A percentile compares a stretch with the other conserved stretches of the same genome.
These are phyloP conservation scores for Parasitella parasitica DNA, from an alignment of 371 early-diverging fungal species.

Conservation along the genomic window DNA sequence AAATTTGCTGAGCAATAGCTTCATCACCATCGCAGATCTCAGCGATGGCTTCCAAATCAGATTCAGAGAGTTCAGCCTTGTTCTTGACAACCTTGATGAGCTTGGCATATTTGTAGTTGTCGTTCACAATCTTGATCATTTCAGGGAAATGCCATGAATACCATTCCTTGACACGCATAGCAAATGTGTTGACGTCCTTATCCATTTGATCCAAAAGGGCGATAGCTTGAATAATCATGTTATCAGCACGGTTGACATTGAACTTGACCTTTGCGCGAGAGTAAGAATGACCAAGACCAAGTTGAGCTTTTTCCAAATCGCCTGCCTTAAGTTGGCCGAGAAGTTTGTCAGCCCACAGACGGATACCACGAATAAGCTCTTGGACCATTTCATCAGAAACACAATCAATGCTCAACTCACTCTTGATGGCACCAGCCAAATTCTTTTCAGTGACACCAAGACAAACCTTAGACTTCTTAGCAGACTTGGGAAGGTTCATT, in stretches of 20 bases:
- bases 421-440: conserved; percentile 88
- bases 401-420: conserved; percentile 76
- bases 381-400: conserved; percentile 76
- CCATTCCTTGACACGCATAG: conserved; percentile 94
- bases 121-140: conserved; percentile 91
- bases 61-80: conserved; percentile 84
- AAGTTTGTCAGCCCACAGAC: conserved; percentile 88
- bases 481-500: conserved; percentile 85
- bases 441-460: conserved; percentile 95
- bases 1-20: conserved; percentile 70
- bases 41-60: conserved; percentile 70
- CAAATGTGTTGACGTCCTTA: conserved; percentile 93
- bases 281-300: conserved; percentile 97
- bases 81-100: conserved; percentile 87
- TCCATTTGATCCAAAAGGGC: conserved; percentile 90
- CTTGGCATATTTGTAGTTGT: conserved; percentile 89
- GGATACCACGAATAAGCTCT: conserved; percentile 92
- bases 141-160: conserved; percentile 99
- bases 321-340: conserved; percentile 87
- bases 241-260: conserved; percentile 93
- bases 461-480: conserved; percentile 69
- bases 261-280: conserved; percentile 98
- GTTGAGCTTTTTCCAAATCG: conserved; percentile 91
- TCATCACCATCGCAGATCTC: conserved; percentile 73
- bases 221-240: conserved; percentile 94